Percentiles rank a stretch among this genome's conserved stretches.
These are phyloP conservation scores for Castanea mollissima DNA, from an alignment of 306 rosid species.

Conservation along the genomic window DNA sequence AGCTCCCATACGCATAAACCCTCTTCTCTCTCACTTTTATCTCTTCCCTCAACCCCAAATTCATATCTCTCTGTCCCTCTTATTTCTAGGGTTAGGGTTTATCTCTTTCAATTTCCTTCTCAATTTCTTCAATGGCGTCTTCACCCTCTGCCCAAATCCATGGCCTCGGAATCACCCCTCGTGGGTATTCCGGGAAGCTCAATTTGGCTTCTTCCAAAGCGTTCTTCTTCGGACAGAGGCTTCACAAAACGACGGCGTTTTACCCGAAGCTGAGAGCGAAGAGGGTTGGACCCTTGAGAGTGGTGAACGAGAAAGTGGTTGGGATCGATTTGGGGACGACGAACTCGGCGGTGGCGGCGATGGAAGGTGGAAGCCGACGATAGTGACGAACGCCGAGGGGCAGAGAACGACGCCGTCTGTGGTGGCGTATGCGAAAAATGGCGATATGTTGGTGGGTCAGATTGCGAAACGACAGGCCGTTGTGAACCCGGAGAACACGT, in stretches of 20 bases:
- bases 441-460: conserved; percentile 86
- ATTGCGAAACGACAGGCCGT: conserved; percentile 92
- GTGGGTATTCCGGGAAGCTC: too few species aligned
- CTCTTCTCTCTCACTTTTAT: not conserved
- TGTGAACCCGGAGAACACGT: conserved; percentile 81
- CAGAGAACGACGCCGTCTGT: conserved; percentile 89
- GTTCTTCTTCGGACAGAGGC: conserved; percentile 50
- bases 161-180: conserved; percentile 39
- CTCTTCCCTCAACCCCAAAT: too few species aligned
- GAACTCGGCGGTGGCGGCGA: conserved; percentile 77
- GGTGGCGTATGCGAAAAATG: conserved; percentile 80
- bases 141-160: conserved; percentile 66
- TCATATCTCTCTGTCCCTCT: too few species aligned
- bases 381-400: conserved; percentile 81
- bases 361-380: conserved; percentile 86
- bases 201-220: conserved; percentile 29
- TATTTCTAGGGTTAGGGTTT: too few species aligned
- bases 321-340: conserved; percentile 83
- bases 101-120: too few species aligned
- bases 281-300: conserved; percentile 41
- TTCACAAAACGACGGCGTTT: conserved; percentile 30
- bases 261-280: conserved; percentile 29
- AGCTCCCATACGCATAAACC: not conserved
- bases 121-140: conserved; percentile 39
- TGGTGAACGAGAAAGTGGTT: conserved; percentile 76